Percentiles rank a stretch among this genome's conserved stretches.
phyloP scores from a whole-genome alignment of 2,329 filamentous ascomycete species.

The Lasiodiplodia theobromae region DNA sequence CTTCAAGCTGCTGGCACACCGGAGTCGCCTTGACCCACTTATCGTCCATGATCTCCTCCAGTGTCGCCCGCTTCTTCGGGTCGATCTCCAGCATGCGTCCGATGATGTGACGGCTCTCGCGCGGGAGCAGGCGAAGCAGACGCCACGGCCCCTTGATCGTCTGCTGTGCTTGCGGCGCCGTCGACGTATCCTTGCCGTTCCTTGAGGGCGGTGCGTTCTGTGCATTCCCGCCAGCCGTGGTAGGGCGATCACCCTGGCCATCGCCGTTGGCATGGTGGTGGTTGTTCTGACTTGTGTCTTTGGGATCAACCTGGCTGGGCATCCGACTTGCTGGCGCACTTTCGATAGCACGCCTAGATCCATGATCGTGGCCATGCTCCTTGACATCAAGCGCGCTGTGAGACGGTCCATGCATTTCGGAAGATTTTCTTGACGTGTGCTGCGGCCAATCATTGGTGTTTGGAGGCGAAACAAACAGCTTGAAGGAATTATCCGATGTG shows the following conservation, averaged over 20 bases:
- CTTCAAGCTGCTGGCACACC: constrained; percentile 81
- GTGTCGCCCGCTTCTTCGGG: constrained; percentile 79
- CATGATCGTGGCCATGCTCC: constrained; percentile 33
- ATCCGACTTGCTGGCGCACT: constrained; percentile 52
- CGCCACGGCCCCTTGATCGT: constrained; percentile 93
- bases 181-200: constrained; percentile 34
- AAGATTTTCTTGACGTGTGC: constrained; percentile 18
- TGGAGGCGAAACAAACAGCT: constrained; percentile 86
- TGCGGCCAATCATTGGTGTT: constrained; percentile 57
- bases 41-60: constrained; percentile 86
- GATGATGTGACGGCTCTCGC: constrained; percentile 89
- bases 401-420: constrained; percentile 41
- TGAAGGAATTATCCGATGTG: constrained; percentile 91
- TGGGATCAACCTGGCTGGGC: constrained; percentile 38
- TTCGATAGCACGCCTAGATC: constrained; percentile 33
- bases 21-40: constrained; percentile 87
- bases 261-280: constrained; percentile 34
- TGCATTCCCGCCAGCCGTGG: constrained; percentile 4
- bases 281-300: constrained; percentile 39
- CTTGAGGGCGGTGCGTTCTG: constrained; percentile 13
- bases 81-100: constrained; percentile 91
- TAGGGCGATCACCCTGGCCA: constrained; percentile 34
- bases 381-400: constrained; percentile 43
- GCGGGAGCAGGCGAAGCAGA: constrained; percentile 82
- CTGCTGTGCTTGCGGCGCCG: constrained; percentile 65